Evolutionary conservation across 345 rosid species (phyloP).

Genomic region (Litchi chinensis): DNA sequence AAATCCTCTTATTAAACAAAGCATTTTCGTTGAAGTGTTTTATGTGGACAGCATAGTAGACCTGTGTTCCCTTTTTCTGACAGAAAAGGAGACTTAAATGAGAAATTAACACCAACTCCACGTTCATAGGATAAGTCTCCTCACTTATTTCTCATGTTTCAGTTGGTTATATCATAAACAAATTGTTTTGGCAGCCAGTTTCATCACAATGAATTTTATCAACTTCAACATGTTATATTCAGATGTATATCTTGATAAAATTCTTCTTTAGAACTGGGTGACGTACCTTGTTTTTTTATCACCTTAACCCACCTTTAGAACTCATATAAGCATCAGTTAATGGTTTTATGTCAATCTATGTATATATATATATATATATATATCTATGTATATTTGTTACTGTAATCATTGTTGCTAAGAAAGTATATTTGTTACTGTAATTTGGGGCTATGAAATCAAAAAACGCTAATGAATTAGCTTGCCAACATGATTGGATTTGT

Average conservation of each 20-base stretch:
- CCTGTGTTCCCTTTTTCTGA: background rate
- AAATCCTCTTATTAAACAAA: background rate
- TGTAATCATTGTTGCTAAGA: background rate
- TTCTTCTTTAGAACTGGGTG: background rate
- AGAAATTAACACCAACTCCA: background rate
- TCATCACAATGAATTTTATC: background rate
- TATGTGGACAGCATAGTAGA: background rate
- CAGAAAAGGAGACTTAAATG: background rate
- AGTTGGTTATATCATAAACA: background rate
- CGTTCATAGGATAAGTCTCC: background rate
- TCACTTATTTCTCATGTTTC: background rate
- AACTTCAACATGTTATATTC: background rate
- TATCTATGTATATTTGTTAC: too few species aligned
- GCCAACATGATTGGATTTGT: too few species aligned
- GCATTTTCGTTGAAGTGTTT: background rate
- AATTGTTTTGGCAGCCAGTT: background rate
- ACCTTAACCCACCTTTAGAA: background rate
- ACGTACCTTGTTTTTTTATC: background rate
- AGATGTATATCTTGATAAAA: background rate
- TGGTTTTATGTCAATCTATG: background rate
- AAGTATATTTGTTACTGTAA: background rate
- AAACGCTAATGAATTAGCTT: background rate
- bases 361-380: too few species aligned
- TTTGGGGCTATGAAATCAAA: background rate
- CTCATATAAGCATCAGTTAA: background rate